These are phyloP conservation scores for Astragalus membranaceus DNA, from an alignment of 306 rosid species.

Conservation along the genomic window DNA sequence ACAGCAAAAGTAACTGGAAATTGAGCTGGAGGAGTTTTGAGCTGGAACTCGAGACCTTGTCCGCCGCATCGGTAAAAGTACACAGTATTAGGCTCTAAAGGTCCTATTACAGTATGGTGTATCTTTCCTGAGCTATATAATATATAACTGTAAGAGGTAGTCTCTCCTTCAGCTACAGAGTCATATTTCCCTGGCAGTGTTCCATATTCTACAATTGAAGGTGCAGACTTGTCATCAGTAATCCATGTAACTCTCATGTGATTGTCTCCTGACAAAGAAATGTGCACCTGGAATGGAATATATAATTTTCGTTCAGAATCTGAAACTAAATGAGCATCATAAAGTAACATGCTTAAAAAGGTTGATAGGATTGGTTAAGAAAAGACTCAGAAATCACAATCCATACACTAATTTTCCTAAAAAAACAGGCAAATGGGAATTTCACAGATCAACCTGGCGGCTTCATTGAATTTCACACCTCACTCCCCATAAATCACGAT, in stretches of 20 bases:
- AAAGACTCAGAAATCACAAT: neutral
- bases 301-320: constrained; percentile 12
- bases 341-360: neutral
- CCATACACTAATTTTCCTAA: neutral
- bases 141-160: constrained; percentile 60
- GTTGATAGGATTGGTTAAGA: neutral
- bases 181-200: constrained; percentile 49
- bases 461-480: neutral
- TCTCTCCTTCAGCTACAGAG: constrained; percentile 60
- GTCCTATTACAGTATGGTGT: constrained; percentile 88
- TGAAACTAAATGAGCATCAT: neutral
- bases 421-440: neutral
- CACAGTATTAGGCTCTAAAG: constrained; percentile 54
- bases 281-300: constrained; percentile 58
- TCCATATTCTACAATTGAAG: constrained; percentile 81
- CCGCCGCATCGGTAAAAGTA: constrained; percentile 84
- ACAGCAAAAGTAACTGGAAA: constrained; percentile 80
- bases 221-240: constrained; percentile 52
- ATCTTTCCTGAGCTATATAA: constrained; percentile 78
- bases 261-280: constrained; percentile 78
- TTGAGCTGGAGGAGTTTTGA: constrained; percentile 82
- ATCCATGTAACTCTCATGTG: constrained; percentile 80
- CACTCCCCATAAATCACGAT: neutral
- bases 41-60: constrained; percentile 65
- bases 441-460: neutral